phyloP scores from a whole-genome alignment of 257 asterid species.

The Solanum paucissectum region DNA sequence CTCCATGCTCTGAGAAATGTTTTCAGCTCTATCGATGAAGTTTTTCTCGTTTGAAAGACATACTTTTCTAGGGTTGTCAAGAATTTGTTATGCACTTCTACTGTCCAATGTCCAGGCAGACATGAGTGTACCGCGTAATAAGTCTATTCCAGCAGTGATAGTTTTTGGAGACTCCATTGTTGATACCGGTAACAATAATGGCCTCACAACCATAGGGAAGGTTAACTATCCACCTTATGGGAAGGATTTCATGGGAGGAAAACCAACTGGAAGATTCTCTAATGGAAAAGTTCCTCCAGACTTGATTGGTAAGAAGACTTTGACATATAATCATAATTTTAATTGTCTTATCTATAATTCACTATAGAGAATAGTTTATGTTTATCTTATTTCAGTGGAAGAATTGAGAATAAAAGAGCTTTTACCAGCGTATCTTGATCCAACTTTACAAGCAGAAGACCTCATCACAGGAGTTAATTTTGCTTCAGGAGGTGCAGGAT shows the following conservation, averaged over 20 bases:
- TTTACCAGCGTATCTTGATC: constrained; percentile 55
- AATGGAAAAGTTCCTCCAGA: constrained; percentile 57
- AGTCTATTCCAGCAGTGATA: constrained; percentile 28
- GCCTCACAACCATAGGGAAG: constrained; percentile 24
- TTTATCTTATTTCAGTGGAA: constrained; percentile 26
- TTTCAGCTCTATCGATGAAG: not conserved
- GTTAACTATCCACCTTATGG: constrained; percentile 51
- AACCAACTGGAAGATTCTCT: constrained; percentile 47
- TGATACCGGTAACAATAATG: constrained; percentile 52
- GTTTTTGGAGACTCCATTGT: constrained; percentile 57
- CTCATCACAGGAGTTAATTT: constrained; percentile 53
- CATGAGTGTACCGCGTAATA: constrained; percentile 6
- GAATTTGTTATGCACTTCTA: not conserved
- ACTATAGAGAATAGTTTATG: not conserved
- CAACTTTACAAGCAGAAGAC: constrained; percentile 28
- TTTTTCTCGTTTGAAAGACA: not conserved
- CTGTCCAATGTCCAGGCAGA: not conserved
- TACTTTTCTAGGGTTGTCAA: not conserved
- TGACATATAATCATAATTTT: not conserved
- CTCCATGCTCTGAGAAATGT: not conserved
- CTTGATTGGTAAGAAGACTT: not conserved
- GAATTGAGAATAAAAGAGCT: constrained; percentile 30
- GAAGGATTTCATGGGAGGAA: constrained; percentile 44
- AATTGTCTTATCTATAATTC: not conserved
- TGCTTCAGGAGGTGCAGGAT: constrained; percentile 64